Conservation (phyloP, 139 green algal genomes). For the Chlamydomonas schloesseri region DNA sequence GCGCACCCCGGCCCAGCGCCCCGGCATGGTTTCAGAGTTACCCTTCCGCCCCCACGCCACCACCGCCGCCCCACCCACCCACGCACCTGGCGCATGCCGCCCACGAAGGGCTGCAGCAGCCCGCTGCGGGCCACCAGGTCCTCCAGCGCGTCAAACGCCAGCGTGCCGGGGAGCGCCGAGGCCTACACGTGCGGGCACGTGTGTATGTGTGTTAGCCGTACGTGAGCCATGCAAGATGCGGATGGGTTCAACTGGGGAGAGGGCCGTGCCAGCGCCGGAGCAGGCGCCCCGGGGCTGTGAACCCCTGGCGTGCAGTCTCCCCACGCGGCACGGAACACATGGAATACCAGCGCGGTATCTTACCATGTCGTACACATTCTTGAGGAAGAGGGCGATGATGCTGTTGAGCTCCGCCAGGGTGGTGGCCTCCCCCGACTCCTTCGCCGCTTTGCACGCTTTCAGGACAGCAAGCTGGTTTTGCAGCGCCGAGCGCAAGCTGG, state of each 20-base stretch:
- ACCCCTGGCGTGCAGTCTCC: too few relatives aligned
- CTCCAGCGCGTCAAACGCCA: conserved; percentile 36
- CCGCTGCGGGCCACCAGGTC: conserved; percentile 29
- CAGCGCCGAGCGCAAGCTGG: background rate
- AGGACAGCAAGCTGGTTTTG: background rate
- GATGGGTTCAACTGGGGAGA: background rate
- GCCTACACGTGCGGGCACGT: too few relatives aligned
- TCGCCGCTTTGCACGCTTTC: background rate
- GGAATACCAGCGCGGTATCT: too few relatives aligned
- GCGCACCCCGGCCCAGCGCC: too few relatives aligned
- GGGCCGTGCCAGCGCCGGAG: too few relatives aligned
- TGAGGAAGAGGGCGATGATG: conserved; percentile 1
- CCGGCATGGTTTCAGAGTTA: too few relatives aligned
- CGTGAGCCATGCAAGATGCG: too few relatives aligned
- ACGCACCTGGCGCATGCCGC: background rate
- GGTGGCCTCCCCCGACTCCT: background rate
- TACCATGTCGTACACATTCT: conserved; percentile 35
- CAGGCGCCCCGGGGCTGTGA: too few relatives aligned
- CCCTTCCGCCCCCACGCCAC: too few relatives aligned
- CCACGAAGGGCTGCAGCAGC: conserved; percentile 15
- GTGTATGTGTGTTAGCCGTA: too few relatives aligned
- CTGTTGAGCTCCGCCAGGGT: background rate
- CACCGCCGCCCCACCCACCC: background rate
- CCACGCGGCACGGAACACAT: too few relatives aligned
- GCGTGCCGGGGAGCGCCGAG: conserved; percentile 12